These are phyloP conservation scores for Meira miltonrushii DNA, from an alignment of 1,284 basidiomycete species.

Conservation along the genomic window DNA sequence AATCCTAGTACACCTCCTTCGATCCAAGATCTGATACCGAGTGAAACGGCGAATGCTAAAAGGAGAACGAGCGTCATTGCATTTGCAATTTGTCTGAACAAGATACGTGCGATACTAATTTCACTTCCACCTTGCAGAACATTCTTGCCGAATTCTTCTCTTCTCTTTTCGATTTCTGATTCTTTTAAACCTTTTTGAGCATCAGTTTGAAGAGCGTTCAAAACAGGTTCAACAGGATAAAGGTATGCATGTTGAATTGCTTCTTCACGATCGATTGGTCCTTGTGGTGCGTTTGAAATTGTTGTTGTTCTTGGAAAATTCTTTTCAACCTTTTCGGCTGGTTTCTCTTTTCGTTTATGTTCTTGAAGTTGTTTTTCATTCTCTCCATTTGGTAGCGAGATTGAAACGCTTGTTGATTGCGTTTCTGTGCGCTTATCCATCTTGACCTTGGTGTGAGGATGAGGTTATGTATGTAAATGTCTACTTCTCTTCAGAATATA, in stretches of 20 bases:
- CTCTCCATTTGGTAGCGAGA: neutral
- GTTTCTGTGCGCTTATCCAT: slow-evolving; percentile 8
- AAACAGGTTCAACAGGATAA: slow-evolving; percentile 13
- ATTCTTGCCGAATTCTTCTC: slow-evolving; percentile 39
- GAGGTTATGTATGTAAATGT: too few relatives aligned
- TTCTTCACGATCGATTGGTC: slow-evolving; percentile 14
- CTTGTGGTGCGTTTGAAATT: slow-evolving; percentile 13
- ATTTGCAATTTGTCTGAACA: slow-evolving; percentile 48
- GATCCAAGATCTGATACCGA: slow-evolving; percentile 61
- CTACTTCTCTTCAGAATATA: neutral
- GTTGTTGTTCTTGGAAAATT: slow-evolving; percentile 4
- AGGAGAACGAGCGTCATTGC: slow-evolving; percentile 55
- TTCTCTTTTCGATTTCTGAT: slow-evolving; percentile 10
- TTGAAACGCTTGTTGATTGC: neutral
- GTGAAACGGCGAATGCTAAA: slow-evolving; percentile 63
- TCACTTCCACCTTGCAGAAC: slow-evolving; percentile 45
- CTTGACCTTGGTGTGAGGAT: neutral
- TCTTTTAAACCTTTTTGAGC: slow-evolving; percentile 15
- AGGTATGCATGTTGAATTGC: slow-evolving; percentile 15
- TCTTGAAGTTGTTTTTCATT: neutral
- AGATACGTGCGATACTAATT: slow-evolving; percentile 35
- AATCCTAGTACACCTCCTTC: slow-evolving; percentile 65
- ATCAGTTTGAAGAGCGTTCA: slow-evolving; percentile 17
- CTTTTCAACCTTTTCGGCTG: neutral
- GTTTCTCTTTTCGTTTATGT: neutral